Base-by-base conservation (phyloP, 768 basidiomycete species). In the Glaciozyma martinii region DNA sequence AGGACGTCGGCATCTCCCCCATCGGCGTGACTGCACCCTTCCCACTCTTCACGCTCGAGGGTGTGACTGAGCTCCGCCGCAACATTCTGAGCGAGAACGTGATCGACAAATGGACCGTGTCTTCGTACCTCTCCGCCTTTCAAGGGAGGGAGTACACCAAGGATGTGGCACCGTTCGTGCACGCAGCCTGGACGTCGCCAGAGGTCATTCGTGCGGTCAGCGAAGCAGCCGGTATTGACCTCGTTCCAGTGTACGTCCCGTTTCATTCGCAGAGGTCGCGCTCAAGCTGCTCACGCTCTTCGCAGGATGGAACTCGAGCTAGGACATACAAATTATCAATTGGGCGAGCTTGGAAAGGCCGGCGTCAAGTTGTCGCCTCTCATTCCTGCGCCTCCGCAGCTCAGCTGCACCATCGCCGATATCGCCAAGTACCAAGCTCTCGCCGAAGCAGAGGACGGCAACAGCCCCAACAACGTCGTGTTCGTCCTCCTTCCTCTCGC, bases 151-250 rank as follows among this genome's bases (percentile, higher is more conserved):
- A 63, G 46, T 63, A 58, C 49, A 49, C 62, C 5, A 27, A 50
- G 21, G n/a, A 40, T 6, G 62, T 60, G 30, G 54, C 54, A 1
- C 62, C 66, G 1, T 56, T 56, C n/a, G 23, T 64, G 5, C 43
- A 46, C 32, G 63, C 55, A 1, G 60, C 58, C 5, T 68, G 67
- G 67, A 55, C 42, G 3, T 61, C 60, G 12, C 63, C 67, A 7
- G 67, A 64, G 25, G 60, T 64, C 25, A 33, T 61, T 15, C 15
- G 21, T 4, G 59, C 60, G 2, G 59, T 60, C 49, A 59, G 56
- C 19, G 63, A 68, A 21, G 67, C 67, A 2, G 67, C 67, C 8
- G 67, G 67, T 16, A 58, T 68, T 18, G 67, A 68, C 12, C 63
- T 68, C 3, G 63, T 64, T 8, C 67, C 67, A 5, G 27, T 63